phyloP scores from a whole-genome alignment of 331 rosid genomes.

The Acacia pycnantha region DNA sequence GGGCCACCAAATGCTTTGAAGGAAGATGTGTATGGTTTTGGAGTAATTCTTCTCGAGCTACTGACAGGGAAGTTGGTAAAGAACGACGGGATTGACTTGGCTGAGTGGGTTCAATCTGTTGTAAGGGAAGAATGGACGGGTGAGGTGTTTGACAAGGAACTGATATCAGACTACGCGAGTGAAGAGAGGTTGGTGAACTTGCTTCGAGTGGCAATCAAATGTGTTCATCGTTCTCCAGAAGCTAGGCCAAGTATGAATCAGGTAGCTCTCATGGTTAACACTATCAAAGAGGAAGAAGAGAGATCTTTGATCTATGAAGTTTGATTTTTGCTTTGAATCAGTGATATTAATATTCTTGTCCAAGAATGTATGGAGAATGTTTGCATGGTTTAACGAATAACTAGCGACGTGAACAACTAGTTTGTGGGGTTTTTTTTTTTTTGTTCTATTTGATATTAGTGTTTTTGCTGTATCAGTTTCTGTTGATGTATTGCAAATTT shows the following conservation, averaged over 20 bases:
- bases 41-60: slow-evolving; percentile 78
- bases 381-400: slow-evolving; percentile 21
- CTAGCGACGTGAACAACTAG: background rate
- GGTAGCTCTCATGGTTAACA: slow-evolving; percentile 62
- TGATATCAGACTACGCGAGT: slow-evolving; percentile 62
- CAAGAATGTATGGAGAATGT: slow-evolving; percentile 14
- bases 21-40: slow-evolving; percentile 67
- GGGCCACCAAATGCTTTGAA: slow-evolving; percentile 29
- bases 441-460: background rate
- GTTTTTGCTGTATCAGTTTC: background rate
- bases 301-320: slow-evolving; percentile 48
- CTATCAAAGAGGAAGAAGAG: slow-evolving; percentile 78
- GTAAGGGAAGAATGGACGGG: slow-evolving; percentile 88
- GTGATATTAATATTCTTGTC: background rate
- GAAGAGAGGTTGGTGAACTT: slow-evolving; percentile 81
- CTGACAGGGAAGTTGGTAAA: slow-evolving; percentile 74
- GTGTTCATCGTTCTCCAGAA: slow-evolving; percentile 52
- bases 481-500: background rate
- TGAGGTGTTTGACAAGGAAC: slow-evolving; percentile 70
- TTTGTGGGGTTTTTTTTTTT: background rate
- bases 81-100: slow-evolving; percentile 61
- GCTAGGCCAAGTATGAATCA: slow-evolving; percentile 74
- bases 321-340: slow-evolving; percentile 10
- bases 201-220: slow-evolving; percentile 81
- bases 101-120: slow-evolving; percentile 75